A percentile compares a stretch with the other conserved stretches of the same genome.
Conservation (phyloP, 192 early-diverging fungal species). For the Helicostylum pulchrum region DNA sequence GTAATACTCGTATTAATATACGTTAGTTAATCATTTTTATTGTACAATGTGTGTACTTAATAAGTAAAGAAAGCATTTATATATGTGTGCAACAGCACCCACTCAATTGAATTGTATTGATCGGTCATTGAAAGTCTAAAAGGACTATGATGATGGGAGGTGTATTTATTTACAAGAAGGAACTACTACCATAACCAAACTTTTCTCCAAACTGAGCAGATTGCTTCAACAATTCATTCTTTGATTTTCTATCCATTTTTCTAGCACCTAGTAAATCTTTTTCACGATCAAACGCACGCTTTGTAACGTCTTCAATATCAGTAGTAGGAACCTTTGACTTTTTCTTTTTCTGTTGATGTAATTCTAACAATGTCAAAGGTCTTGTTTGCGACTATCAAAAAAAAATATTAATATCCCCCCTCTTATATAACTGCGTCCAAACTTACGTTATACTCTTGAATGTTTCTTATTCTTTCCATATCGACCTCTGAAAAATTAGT, state of each 20-base stretch:
- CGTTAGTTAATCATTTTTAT: too few species aligned
- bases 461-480: conserved; percentile 11
- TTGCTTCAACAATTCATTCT: conserved; percentile 29
- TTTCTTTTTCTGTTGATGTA: conserved; percentile 29
- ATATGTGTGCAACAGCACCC: too few species aligned
- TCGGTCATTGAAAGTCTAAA: too few species aligned
- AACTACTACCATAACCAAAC: conserved; percentile 27
- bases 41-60: too few species aligned
- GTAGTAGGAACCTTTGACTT: conserved; percentile 1
- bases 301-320: conserved; percentile 25
- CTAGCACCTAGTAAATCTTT: conserved; percentile 24
- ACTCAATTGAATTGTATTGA: too few species aligned
- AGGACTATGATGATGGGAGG: too few species aligned
- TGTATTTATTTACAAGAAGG: conserved; percentile 27
- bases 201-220: conserved; percentile 19
- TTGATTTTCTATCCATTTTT: conserved; percentile 22
- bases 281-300: conserved; percentile 34
- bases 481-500: conserved; percentile 7
- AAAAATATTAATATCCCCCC: neutral
- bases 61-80: too few species aligned
- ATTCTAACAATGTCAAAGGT: conserved; percentile 31
- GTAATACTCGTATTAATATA: too few species aligned
- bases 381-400: conserved; percentile 17
- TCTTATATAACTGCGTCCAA: neutral
- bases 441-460: conserved; percentile 29